Conservation (phyloP, 2,329 filamentous ascomycete genomes). For the Podosphaera leucotricha region DNA sequence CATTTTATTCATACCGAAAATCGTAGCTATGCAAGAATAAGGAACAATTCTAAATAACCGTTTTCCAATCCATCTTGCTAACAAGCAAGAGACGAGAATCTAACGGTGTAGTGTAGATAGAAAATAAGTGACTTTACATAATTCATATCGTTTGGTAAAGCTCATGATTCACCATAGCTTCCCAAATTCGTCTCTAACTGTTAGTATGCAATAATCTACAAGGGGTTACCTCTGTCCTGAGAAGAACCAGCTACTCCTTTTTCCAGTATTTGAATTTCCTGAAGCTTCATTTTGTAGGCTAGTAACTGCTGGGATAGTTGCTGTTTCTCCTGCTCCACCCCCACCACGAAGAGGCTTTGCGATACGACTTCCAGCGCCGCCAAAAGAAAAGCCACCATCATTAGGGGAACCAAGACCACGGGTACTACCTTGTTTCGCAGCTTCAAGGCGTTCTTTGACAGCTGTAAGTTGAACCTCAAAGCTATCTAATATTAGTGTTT, state of each 20-base stretch:
- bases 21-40: too few relatives aligned
- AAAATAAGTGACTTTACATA: too few relatives aligned
- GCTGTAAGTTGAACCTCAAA: constrained; percentile 94
- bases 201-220: neutral
- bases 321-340: constrained; percentile 20
- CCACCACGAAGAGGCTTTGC: constrained; percentile 45
- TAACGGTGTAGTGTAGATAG: too few relatives aligned
- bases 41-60: too few relatives aligned
- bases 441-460: constrained; percentile 93
- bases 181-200: too few relatives aligned
- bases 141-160: too few relatives aligned
- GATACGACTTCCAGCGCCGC: constrained; percentile 38
- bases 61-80: too few relatives aligned
- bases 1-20: too few relatives aligned
- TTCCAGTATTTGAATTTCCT: constrained; percentile 5
- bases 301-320: constrained; percentile 29
- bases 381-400: constrained; percentile 46
- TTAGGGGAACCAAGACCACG: constrained; percentile 49
- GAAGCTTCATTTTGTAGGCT: constrained; percentile 30
- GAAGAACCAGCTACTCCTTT: constrained; percentile 17
- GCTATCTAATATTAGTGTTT: constrained; percentile 24
- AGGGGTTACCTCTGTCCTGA: constrained; percentile 13
- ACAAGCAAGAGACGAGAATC: too few relatives aligned
- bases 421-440: constrained; percentile 77
- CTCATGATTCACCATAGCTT: too few relatives aligned